Evolutionary conservation across 164 flowering plant species (phyloP).

Genomic region (Tinospora cordifolia): DNA sequence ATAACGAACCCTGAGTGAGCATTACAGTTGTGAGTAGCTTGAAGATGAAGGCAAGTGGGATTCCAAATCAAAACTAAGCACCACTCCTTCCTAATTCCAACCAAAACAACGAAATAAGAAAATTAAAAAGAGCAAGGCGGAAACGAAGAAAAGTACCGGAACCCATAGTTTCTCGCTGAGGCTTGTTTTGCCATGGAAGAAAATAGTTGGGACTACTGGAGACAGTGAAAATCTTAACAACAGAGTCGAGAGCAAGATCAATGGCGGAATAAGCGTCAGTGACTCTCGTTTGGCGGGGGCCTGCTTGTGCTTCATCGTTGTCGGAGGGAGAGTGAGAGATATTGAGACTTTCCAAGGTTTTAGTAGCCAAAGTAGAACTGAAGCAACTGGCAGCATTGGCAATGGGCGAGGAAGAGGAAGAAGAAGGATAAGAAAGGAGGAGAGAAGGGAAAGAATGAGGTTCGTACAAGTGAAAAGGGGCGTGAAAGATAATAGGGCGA

Average conservation of each 20-base stretch:
- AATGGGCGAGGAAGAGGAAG: too few relatives aligned
- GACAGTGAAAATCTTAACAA: constrained; percentile 83
- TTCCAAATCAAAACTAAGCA: too few relatives aligned
- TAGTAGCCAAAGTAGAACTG: background rate
- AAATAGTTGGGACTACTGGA: constrained; percentile 83
- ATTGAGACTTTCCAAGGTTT: background rate
- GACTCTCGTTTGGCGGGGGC: constrained; percentile 1
- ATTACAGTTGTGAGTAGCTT: background rate
- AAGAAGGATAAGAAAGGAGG: background rate
- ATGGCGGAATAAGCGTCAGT: constrained; percentile 45
- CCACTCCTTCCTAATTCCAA: background rate
- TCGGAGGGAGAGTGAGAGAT: background rate
- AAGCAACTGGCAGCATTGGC: background rate
- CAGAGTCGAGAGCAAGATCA: constrained; percentile 83
- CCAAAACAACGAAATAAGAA: background rate
- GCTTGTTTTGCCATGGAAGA: constrained; percentile 95
- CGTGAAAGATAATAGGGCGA: background rate
- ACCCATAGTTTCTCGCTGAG: constrained; percentile 82
- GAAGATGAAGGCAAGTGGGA: too few relatives aligned
- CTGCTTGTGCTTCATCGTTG: background rate
- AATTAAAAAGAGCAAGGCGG: background rate
- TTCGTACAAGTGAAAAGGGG: background rate
- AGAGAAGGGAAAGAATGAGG: background rate
- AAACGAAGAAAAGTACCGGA: constrained; percentile 61
- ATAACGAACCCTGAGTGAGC: constrained; percentile 63